phyloP scores from a whole-genome alignment of 1,139 yeast species.

The Oligophagozyma castellii region DNA sequence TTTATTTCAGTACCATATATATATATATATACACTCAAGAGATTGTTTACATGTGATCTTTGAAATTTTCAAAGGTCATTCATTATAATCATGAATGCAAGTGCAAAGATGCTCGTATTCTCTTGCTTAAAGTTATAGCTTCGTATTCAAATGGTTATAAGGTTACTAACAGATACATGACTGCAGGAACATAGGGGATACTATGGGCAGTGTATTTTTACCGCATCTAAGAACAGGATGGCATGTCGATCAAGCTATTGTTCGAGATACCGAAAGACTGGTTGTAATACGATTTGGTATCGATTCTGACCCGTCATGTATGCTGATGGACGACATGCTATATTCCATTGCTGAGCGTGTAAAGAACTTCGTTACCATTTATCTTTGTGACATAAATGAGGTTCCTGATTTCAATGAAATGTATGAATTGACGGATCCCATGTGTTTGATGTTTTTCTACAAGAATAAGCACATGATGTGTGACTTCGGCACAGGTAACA shows the following conservation, averaged over 20 bases:
- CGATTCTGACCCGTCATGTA: slow-evolving; percentile 29
- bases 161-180: no score
- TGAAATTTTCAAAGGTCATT: no score
- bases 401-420: slow-evolving; percentile 88
- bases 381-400: slow-evolving; percentile 75
- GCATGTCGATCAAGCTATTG: slow-evolving; percentile 94
- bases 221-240: slow-evolving; percentile 86
- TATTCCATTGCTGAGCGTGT: slow-evolving; percentile 73
- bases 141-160: no score
- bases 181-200: no score
- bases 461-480: slow-evolving; percentile 96
- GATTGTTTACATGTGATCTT: no score
- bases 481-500: slow-evolving; percentile 96
- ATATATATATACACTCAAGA: no score
- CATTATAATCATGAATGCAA: no score
- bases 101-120: no score
- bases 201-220: slow-evolving; percentile 82
- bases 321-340: slow-evolving; percentile 81
- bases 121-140: no score
- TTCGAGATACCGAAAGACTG: slow-evolving; percentile 68
- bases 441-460: slow-evolving; percentile 86
- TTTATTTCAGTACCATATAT: no score
- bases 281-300: slow-evolving; percentile 84
- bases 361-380: slow-evolving; percentile 75
- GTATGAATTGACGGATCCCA: slow-evolving; percentile 78